Percentiles rank a stretch among this genome's conserved stretches.
Evolutionary conservation across 192 early-diverging fungal genomes (phyloP).

Genomic region (Allomyces macrogynus): DNA sequence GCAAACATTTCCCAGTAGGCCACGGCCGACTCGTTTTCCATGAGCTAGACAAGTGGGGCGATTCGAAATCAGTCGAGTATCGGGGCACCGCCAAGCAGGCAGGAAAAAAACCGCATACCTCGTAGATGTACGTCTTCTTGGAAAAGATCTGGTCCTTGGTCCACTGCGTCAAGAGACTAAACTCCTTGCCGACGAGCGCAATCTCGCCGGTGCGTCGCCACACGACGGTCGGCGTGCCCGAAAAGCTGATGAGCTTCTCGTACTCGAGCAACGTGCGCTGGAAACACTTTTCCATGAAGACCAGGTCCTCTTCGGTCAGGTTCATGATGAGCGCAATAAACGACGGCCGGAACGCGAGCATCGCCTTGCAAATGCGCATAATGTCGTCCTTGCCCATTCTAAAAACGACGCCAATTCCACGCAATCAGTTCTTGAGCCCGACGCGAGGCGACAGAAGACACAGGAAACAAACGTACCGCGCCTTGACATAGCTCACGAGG

Average conservation of each 20-base stretch:
- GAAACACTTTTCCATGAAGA: conserved; percentile 94
- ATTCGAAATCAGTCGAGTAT: too few species aligned
- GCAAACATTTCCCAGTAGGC: conserved; percentile 93
- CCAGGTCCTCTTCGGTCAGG: conserved; percentile 75
- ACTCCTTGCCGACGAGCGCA: conserved; percentile 87
- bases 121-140: conserved; percentile 65
- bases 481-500: conserved; percentile 58
- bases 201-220: conserved; percentile 96
- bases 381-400: conserved; percentile 76
- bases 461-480: conserved; percentile 22
- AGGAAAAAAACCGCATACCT: conserved; percentile 13
- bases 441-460: too few species aligned
- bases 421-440: too few species aligned
- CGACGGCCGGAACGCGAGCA: conserved; percentile 77
- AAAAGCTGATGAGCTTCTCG: conserved; percentile 84
- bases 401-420: not conserved
- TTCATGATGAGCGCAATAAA: conserved; percentile 89
- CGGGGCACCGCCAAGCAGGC: too few species aligned
- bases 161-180: conserved; percentile 84
- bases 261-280: conserved; percentile 85
- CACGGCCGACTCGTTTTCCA: conserved; percentile 80
- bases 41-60: conserved; percentile 32
- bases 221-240: conserved; percentile 86
- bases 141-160: conserved; percentile 55
- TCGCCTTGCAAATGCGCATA: conserved; percentile 68